Evolutionary conservation across 495 filamentous ascomycete species (phyloP), one percentile per base, ranked within the genome.

Genomic region (Penicillium silybi): DNA sequence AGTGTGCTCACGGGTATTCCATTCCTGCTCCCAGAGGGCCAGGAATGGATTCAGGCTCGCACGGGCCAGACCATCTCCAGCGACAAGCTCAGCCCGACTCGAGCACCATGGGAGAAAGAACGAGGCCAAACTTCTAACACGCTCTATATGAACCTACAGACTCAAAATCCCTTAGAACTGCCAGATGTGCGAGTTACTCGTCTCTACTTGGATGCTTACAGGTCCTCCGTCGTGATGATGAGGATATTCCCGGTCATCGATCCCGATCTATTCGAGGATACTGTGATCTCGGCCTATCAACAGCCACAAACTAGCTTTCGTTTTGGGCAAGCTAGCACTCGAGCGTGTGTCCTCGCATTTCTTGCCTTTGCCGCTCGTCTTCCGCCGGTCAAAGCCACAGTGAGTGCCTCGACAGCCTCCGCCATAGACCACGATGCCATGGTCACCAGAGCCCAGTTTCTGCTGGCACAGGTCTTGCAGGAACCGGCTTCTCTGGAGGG

Each of bases 321-420:
- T 7, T 48, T 54, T n/a, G 61, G 56, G 1, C 63, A 61, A 16
- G 58, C 60, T 1, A 63, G 61, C 26, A 57, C 63, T 15, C 67
- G 65, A 42, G 74, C 73, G 0, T 78, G 71, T 42, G 62, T 80
- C 8, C 67, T 77, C 57, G 64, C 74, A 6, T 80, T 80, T 48
- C 39, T 75, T 6, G 67, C 70, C 0, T 68, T 78, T 52, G 50
- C 66, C 10, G 54, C 62, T 3, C 54, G 69, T 11, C 52, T 74
- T 7, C 64, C 67, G 16, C 42, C 51, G 0, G 50, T 66, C 27
- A 61, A 59, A 29, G 39, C 27, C 0, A 2, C 41, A 16, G 4
- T 51, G 16, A 25, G n/a, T 4, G 20, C 34, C 4, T 9, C 40
- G 8, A 15, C 27, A 6, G 29, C 44, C 1, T 5, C 32, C 17